Base-by-base conservation (phyloP, 2,329 filamentous ascomycete genomes). In the Paraphoma chrysanthemicola region DNA sequence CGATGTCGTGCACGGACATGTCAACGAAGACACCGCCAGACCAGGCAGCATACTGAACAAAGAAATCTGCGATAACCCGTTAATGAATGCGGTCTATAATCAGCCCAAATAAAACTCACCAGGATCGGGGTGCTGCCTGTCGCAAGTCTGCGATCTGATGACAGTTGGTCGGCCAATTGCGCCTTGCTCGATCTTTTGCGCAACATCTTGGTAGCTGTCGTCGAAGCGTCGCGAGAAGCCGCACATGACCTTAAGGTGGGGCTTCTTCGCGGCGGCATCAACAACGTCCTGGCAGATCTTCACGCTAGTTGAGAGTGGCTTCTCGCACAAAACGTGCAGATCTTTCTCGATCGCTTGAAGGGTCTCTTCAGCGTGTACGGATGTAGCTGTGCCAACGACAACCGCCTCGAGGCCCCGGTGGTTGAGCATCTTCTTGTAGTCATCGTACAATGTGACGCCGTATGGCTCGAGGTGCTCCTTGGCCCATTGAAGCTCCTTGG, bases 361-460 rank as follows among this genome's bases (percentile, higher is more conserved):
- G 29, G 74, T 64, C 62, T 77, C 69, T 49, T 70, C 67, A 1
- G 74, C 72, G 53, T 77, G 75, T 6, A 78, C 72, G 9, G 65
- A 68, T 2, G 74, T 76, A 16, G 68, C 69, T 6, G 74, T 75
- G 9, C 63, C 63, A 44, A 77, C 70, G 47, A 80, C 74, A 1
- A 83, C 78, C 10, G 81, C 81, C 54, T 81, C 66, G 1, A 81
- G 63, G 0, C 78, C 78, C 3, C 71, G 63, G 14, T 76, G 69
- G 51, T 72, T 58, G 48, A 85, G 70, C 78, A 83, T 81, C 60
- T 82, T 77, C 29, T 80, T 75, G 62, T 82, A 84, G 60, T 79
- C 63, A 8, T 71, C 69, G 64, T 82, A 84, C 3, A 82, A 63
- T 0, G 64, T 73, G 9, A 83, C 78, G n/a, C 79, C 80, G 36